Evolutionary conservation across 192 early-diverging fungal species (phyloP), one percentile per base, ranked within the genome.

Genomic region (Backusella tarrabulga): DNA sequence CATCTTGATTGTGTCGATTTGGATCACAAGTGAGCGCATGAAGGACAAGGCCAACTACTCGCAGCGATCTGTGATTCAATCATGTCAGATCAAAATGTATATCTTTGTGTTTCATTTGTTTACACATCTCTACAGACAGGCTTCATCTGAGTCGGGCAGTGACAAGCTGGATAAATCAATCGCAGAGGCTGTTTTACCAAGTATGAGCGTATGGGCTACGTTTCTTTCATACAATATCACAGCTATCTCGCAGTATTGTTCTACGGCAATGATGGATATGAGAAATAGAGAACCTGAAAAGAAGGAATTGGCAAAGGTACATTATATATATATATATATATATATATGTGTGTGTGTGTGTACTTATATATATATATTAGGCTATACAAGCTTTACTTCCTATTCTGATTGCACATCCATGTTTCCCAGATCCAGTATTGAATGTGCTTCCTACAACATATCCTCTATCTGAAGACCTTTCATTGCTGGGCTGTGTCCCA

Each of bases 1-100:
- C 1, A 85, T 82, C 23, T 73, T 85, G 50, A 67, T 88, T 8
- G 78, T 85, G 40, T 81, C 84, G 5, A 76, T 86, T 2, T 86
- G 84, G 80, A 78, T 86, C 71, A 78, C 85, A 0, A 76, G 80
- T 42, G 78, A 81, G 12, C 76, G 79, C 35, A 79, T 80, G 14
- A 71, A 68, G 63, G 72, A 81, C 15, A 77, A 77, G 34, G 54
- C 46, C 1, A 52, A 79, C 23, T 63, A 40, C 2, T 4, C 23
- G 12, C 54, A 63, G 5, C 41, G 78, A 60, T 11, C 73, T 1
- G 19, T 36, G 19, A 34, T 79, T 29, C 38, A 67, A 46, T 44
- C 67, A 19, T 44, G 44, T 38, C 76, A 77, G 36, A 26, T 77
- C 1, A 36, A 71, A 21, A 40, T 77, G 52, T 42, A 42, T 77